These are phyloP conservation scores for Colletotrichum chrysophilum DNA, from an alignment of 2,329 filamentous ascomycete genomes.

Conservation along the genomic window DNA sequence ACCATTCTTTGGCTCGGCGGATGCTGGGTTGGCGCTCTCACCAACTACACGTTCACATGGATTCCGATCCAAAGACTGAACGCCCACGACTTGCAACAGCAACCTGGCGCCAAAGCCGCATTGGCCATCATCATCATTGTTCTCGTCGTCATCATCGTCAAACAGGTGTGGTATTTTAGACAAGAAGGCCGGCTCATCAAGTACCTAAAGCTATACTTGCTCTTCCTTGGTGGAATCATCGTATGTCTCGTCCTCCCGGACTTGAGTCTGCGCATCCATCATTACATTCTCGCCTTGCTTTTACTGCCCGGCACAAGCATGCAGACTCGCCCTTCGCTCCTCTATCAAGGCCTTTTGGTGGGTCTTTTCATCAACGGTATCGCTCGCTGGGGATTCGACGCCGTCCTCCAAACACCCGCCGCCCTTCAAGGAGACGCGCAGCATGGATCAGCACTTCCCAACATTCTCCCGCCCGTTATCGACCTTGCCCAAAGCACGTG, in stretches of 20 bases:
- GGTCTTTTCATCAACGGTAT: constrained; percentile 95
- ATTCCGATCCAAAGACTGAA: constrained; percentile 95
- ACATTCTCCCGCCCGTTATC: constrained; percentile 52
- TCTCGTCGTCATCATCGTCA: constrained; percentile 70
- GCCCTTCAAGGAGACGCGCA: constrained; percentile 74
- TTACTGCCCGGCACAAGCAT: constrained; percentile 88
- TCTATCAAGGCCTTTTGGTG: constrained; percentile 89
- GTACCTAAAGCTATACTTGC: constrained; percentile 78
- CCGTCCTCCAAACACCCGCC: constrained; percentile 81
- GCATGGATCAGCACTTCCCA: constrained; percentile 65
- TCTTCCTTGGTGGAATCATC: constrained; percentile 71
- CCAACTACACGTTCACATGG: constrained; percentile 93
- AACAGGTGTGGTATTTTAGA: constrained; percentile 86
- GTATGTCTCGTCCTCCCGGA: constrained; percentile 75
- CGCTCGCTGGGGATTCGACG: constrained; percentile 91
- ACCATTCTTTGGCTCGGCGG: constrained; percentile 87
- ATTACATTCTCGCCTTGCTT: constrained; percentile 89
- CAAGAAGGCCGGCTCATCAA: constrained; percentile 80
- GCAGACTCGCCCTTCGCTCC: constrained; percentile 81
- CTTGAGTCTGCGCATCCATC: constrained; percentile 87
- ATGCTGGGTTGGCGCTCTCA: constrained; percentile 89
- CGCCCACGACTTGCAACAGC: constrained; percentile 83
- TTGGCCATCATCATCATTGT: constrained; percentile 78
- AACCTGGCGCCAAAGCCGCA: constrained; percentile 87
- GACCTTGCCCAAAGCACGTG: constrained; percentile 55